Evolutionary conservation across 805 yeast species (phyloP).

Genomic region (Lipomyces orientalis): DNA sequence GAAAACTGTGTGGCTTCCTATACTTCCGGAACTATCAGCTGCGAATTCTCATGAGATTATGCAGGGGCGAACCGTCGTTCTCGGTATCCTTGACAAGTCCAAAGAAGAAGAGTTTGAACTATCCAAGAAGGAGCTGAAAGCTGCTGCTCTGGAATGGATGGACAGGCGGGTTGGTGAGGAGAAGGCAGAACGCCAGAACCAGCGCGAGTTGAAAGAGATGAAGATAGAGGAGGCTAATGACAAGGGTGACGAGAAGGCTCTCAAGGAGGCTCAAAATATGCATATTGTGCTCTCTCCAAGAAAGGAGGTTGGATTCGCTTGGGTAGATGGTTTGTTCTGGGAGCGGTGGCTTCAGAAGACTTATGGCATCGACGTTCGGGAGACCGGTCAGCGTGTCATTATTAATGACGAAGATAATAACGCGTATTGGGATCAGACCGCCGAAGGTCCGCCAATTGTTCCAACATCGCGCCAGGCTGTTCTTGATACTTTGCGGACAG

Average conservation of each 20-base stretch:
- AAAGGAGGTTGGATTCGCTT: constrained; percentile 44
- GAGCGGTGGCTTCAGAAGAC: constrained; percentile 44
- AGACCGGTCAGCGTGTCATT: constrained; percentile 40
- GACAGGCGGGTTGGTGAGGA: constrained; percentile 39
- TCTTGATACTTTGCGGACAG: constrained; percentile 29
- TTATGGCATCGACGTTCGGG: constrained; percentile 40
- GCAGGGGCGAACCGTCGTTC: constrained; percentile 42
- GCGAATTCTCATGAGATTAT: constrained; percentile 44
- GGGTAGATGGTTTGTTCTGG: constrained; percentile 48
- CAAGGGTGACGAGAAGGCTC: constrained; percentile 43
- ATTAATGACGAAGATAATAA: constrained; percentile 42
- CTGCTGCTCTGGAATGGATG: constrained; percentile 42
- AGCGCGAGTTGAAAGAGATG: constrained; percentile 43
- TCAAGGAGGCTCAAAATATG: constrained; percentile 42
- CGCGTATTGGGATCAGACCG: constrained; percentile 44
- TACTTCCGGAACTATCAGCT: constrained; percentile 48
- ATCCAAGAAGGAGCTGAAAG: constrained; percentile 42
- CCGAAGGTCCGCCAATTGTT: constrained; percentile 38
- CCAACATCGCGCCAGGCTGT: constrained; percentile 19
- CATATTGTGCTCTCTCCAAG: constrained; percentile 40
- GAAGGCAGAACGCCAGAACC: constrained; percentile 40
- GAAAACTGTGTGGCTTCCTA: constrained; percentile 45
- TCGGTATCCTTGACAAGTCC: constrained; percentile 44
- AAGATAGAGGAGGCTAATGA: constrained; percentile 46
- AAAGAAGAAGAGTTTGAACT: constrained; percentile 37